These are phyloP conservation scores for Fusarium dlaminii DNA, from an alignment of 2,329 filamentous ascomycete species.

Conservation along the genomic window DNA sequence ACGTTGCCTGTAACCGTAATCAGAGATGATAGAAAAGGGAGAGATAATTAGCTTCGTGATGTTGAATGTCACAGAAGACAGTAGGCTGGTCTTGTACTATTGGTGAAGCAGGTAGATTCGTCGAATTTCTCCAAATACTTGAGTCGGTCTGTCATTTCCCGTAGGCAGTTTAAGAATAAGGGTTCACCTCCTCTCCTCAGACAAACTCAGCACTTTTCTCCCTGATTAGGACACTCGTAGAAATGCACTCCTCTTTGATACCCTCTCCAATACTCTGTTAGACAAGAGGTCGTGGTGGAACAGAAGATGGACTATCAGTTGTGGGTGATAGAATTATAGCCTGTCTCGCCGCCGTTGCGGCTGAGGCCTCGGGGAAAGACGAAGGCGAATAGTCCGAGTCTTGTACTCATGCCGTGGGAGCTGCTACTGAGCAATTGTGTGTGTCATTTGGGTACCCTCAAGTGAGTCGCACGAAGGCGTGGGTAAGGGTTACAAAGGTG, in stretches of 20 bases:
- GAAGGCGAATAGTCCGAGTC: constrained; percentile 23
- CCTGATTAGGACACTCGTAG: constrained; percentile 34
- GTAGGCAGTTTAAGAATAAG: neutral
- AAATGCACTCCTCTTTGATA: constrained; percentile 21
- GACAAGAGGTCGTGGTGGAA: constrained; percentile 26
- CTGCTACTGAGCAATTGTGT: constrained; percentile 10
- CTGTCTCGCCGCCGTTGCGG: constrained; percentile 11
- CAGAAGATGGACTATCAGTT: constrained; percentile 22
- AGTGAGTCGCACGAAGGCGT: constrained; percentile 9
- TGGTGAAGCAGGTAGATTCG: neutral
- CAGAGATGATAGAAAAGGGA: neutral
- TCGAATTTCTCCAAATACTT: neutral
- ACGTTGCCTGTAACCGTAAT: neutral
- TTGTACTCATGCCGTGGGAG: constrained; percentile 11
- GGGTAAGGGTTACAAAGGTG: neutral
- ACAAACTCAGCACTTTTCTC: constrained; percentile 28
- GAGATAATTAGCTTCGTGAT: neutral
- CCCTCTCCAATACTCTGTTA: constrained; percentile 20
- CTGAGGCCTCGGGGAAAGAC: constrained; percentile 17
- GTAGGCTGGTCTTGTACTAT: neutral
- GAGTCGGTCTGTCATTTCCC: neutral
- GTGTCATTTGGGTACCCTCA: neutral
- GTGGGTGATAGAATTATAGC: neutral
- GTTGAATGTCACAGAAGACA: neutral
- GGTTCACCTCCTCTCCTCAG: neutral